Evolutionary conservation across 345 rosid genomes (phyloP), one percentile per base, ranked within the genome.

Genomic region (Corchorus capsularis): DNA sequence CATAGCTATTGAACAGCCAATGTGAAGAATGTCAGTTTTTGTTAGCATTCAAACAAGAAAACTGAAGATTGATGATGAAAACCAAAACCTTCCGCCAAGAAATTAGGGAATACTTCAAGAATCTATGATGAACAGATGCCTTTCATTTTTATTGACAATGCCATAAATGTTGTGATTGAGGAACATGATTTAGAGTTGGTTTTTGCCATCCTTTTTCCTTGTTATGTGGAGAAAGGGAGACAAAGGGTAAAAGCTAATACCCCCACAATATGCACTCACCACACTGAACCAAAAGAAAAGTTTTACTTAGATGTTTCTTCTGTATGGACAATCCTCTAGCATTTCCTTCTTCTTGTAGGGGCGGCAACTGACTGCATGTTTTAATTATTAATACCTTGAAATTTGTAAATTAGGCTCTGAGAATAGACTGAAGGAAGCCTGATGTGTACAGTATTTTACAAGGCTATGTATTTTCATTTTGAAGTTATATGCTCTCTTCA

Each of bases 341-440:
- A 14, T 37, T 56, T 56, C 61, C 61, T 19, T 22, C 27, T 60
- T 22, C 4, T 27, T 20, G 20, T 27, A 5, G 34, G 7, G 63
- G 63, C 27, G 35, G 27, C 34, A 60, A 27, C 63, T 7, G 63
- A 19, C 14, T 47, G 15, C 16, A 59, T 67, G 22, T 27, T 27
- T 27, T 27, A 27, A 27, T 27, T 19, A 32, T 27, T 55, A 34
- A 64, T 54, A 46, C 27, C 27, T 76, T 34, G 27, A 45, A 27
- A 77, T 71, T 57, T 27, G 68, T 71, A 69, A 77, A 46, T 53
- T 56, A 67, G 77, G 47, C 54, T 22, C 50, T 49, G 68, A 15
- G 8, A 34, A 39, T 49, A 55, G 43, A 63, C 43, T 2, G 71
- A 62, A 72, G 77, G 71, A 73, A 43, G 67, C 45, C 37, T 71